Conservation (phyloP, 2,329 filamentous ascomycete species). For the Fusarium falciforme region DNA sequence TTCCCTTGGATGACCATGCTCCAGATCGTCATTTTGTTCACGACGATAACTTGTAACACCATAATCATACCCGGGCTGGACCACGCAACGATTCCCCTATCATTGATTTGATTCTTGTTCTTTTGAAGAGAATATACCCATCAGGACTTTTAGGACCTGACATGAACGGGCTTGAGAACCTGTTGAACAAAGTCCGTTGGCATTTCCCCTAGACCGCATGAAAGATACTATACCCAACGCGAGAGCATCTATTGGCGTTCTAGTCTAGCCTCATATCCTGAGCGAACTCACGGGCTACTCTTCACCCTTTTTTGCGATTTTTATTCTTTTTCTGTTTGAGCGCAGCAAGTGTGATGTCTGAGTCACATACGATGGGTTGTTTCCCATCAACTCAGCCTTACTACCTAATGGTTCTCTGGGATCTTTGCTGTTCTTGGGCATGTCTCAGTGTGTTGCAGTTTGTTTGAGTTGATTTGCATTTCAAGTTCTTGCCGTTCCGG, state of each 20-base stretch:
- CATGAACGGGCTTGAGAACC: not conserved
- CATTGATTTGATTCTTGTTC: slow-evolving; percentile 35
- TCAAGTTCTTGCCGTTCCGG: not conserved
- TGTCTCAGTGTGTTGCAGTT: not conserved
- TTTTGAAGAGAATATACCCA: slow-evolving; percentile 47
- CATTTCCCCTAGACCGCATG: slow-evolving; percentile 24
- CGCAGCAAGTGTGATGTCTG: slow-evolving; percentile 5
- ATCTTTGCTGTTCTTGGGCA: not conserved
- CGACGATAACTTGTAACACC: slow-evolving; percentile 39
- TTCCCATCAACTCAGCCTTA: not conserved
- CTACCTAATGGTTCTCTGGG: not conserved
- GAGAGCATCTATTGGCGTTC: slow-evolving; percentile 32
- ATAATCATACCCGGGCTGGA: slow-evolving; percentile 40
- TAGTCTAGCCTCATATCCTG: slow-evolving; percentile 1
- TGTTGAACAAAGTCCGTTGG: slow-evolving; percentile 13
- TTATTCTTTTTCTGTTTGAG: slow-evolving; percentile 3
- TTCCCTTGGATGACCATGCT: slow-evolving; percentile 17
- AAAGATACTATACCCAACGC: slow-evolving; percentile 21
- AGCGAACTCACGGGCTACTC: not conserved
- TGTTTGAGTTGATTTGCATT: not conserved
- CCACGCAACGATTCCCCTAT: slow-evolving; percentile 33
- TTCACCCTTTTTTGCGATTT: slow-evolving; percentile 5
- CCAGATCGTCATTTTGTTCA: slow-evolving; percentile 19
- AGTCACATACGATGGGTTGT: slow-evolving; percentile 5
- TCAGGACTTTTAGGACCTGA: slow-evolving; percentile 46